Evolutionary conservation across 2,329 filamentous ascomycete genomes (phyloP), one percentile per base, ranked within the genome.

Genomic region (Tetracladium maxilliforme): DNA sequence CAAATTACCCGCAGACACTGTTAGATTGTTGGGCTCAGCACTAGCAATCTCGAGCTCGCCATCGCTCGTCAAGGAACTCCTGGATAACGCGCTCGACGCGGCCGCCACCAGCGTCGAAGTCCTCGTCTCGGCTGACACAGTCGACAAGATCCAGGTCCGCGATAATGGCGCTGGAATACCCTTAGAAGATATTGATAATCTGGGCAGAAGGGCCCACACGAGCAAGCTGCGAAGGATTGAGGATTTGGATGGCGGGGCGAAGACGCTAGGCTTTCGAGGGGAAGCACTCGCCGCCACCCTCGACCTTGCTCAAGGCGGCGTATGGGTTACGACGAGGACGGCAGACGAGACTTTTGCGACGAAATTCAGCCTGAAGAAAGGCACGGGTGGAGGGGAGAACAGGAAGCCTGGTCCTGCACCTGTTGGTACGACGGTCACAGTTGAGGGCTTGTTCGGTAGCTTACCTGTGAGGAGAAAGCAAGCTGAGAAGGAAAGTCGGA

Each of bases 51-150:
- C 62, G 5, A 65, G 67, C 6, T 62, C 78, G 0, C 50, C 57
- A 9, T 62, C 65, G 8, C 51, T 81, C 3, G 64, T 83, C 37
- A 86, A 86, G 42, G 80, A 86, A 47, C 66, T 86, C 4, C 47
- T 86, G 16, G 80, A 86, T 37, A 86, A 87, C 45, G 62, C 77
- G 21, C 61, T 86, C 12, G 79, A 87, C 45, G 75, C 78, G 6
- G 56, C 61, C 26, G 76, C 79, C 9, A 75, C 64, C 3, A 62
- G 61, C 3, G 55, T 87, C 29, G 67, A 78, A 26, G 52, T 86
- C 14, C 51, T 67, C 15, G 55, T 83, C 10, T 65, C 74, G 4
- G 38, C 58, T 21, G 73, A 84, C 40, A 74, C 73, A 0, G 44
- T 84, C 26, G 72, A 79, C 44, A 64, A 60, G 26, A 64, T 87